Percentiles rank a stretch among this genome's conserved stretches.
phyloP scores from a whole-genome alignment of 139 green algal genomes.

The Dunaliella sp. region DNA sequence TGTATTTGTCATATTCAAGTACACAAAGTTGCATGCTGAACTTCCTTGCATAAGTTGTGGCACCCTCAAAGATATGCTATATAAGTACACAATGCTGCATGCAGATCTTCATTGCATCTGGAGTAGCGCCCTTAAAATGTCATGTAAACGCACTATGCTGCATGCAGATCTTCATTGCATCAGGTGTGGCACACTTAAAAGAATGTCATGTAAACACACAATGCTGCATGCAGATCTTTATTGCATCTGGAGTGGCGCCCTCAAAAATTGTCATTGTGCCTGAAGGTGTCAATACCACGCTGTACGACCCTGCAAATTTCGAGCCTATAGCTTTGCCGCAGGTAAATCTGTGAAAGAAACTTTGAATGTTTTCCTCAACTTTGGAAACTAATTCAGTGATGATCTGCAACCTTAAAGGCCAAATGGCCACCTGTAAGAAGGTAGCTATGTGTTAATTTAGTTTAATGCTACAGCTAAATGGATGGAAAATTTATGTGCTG shows the following conservation, averaged over 20 bases:
- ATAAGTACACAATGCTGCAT: neutral
- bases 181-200: too few species aligned
- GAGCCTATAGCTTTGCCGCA: slow-evolving; percentile 41
- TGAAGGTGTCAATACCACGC: slow-evolving; percentile 59
- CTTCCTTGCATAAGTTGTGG: too few species aligned
- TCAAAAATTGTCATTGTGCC: slow-evolving; percentile 50
- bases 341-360: neutral
- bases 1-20: too few species aligned
- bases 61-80: neutral
- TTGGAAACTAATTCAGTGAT: neutral
- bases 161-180: slow-evolving; percentile 11
- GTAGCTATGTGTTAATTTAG: too few species aligned
- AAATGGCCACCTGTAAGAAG: neutral
- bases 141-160: neutral
- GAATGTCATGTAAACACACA: neutral
- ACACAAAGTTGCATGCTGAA: too few species aligned
- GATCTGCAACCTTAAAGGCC: neutral
- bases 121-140: neutral
- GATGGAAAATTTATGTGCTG: neutral
- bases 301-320: slow-evolving; percentile 44
- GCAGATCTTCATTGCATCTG: neutral
- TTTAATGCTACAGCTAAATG: neutral
- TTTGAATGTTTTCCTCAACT: neutral
- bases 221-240: neutral
- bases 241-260: slow-evolving; percentile 30